Percentiles rank a stretch among this genome's conserved stretches.
phyloP scores from a whole-genome alignment of 768 basidiomycete species.

The Mycena sanguinolenta region DNA sequence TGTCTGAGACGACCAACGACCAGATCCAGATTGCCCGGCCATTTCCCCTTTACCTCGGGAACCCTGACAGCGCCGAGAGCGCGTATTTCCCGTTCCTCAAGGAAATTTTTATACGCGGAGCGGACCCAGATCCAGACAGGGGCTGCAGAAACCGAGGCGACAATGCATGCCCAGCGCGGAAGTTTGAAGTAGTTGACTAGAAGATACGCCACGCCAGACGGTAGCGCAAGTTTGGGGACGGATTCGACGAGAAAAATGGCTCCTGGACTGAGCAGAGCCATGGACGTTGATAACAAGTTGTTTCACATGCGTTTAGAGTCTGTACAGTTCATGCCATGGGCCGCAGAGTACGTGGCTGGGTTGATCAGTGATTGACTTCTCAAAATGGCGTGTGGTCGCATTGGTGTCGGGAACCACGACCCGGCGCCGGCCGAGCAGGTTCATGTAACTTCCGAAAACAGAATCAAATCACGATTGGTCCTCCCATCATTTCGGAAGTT shows the following conservation, averaged over 20 bases:
- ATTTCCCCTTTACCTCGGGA: not conserved
- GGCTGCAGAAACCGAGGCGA: not conserved
- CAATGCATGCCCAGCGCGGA: not conserved
- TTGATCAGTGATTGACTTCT: no score
- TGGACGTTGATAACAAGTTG: not conserved
- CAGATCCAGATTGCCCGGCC: slow-evolving; percentile 5
- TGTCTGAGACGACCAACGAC: not conserved
- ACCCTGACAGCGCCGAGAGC: slow-evolving; percentile 1
- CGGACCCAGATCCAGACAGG: slow-evolving; percentile 1
- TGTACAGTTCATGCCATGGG: no score
- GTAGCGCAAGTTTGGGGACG: not conserved
- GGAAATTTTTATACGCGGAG: not conserved
- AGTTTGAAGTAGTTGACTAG: not conserved
- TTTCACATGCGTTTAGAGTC: no score
- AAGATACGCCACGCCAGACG: not conserved
- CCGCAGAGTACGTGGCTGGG: no score
- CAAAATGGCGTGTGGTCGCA: no score
- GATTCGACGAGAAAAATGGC: not conserved
- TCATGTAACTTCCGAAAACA: no score
- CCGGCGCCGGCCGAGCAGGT: no score
- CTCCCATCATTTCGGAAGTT: no score
- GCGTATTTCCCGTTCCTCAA: slow-evolving; percentile 8
- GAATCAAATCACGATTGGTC: no score
- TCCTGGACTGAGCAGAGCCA: slow-evolving; percentile 5
- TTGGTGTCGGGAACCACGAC: no score